Conservation (phyloP, 768 basidiomycete genomes). For the Tremella fuciformis region DNA sequence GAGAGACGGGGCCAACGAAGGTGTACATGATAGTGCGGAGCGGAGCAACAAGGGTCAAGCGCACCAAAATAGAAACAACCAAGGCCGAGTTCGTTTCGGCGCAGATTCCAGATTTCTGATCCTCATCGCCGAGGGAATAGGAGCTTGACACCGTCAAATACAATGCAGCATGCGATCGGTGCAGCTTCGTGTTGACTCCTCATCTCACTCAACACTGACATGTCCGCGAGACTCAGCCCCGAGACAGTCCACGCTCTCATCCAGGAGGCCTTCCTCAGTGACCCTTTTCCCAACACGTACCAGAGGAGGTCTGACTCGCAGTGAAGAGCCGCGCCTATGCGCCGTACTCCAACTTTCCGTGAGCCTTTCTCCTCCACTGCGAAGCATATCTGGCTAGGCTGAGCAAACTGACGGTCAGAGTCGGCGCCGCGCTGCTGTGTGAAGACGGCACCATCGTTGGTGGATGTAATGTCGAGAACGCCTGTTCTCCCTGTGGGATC, state of each 20-base stretch:
- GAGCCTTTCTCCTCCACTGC: slow-evolving; percentile 6
- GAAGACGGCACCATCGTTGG: slow-evolving; percentile 64
- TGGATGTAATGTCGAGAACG: slow-evolving; percentile 92
- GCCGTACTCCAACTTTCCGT: slow-evolving; percentile 83
- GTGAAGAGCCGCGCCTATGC: slow-evolving; percentile 64
- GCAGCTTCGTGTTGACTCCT: too few species aligned
- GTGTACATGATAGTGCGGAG: too few species aligned
- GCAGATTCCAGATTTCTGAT: too few species aligned
- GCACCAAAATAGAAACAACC: too few species aligned
- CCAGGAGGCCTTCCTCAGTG: slow-evolving; percentile 27
- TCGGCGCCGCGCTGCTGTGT: slow-evolving; percentile 80
- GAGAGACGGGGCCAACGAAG: too few species aligned
- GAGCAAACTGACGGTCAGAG: slow-evolving; percentile 46
- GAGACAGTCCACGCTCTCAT: slow-evolving; percentile 34
- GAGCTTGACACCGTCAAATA: too few species aligned
- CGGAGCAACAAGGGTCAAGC: too few species aligned
- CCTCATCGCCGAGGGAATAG: too few species aligned
- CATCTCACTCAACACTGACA: too few species aligned
- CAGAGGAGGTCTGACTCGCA: too few species aligned
- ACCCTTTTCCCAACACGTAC: neutral
- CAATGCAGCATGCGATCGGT: too few species aligned
- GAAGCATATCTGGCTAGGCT: neutral
- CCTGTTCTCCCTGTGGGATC: slow-evolving; percentile 81
- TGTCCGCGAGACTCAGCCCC: neutral
- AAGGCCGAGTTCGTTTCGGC: too few species aligned